phyloP scores from a whole-genome alignment of 495 filamentous ascomycete genomes.

The Elasticomyces elasticus region DNA sequence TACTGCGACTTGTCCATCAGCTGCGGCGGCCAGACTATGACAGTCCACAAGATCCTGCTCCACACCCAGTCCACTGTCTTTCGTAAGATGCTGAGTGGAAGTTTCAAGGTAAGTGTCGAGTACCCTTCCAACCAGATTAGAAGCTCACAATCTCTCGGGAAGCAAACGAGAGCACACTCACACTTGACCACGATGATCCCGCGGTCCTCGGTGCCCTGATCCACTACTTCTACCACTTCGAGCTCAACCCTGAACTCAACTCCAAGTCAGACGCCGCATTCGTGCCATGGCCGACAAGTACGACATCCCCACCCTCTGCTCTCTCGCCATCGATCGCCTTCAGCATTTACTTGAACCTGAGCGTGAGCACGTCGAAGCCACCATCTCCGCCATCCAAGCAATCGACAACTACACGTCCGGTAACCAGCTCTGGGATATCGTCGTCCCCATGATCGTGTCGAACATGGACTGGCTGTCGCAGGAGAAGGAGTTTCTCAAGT shows the following conservation, averaged over 20 bases:
- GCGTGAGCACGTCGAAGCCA: not conserved
- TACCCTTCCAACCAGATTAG: too few relatives aligned
- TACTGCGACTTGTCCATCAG: conserved; percentile 5
- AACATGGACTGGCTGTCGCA: not conserved
- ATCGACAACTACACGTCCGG: not conserved
- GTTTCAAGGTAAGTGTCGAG: not conserved
- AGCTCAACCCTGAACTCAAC: not conserved
- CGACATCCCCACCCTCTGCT: not conserved
- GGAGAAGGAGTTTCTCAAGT: not conserved
- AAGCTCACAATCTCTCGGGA: not conserved
- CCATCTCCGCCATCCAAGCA: not conserved
- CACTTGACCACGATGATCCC: conserved; percentile 13
- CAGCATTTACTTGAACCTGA: not conserved
- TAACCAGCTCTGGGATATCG: not conserved
- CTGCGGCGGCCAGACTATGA: not conserved
- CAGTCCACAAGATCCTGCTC: conserved; percentile 12
- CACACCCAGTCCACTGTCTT: conserved; percentile 8
- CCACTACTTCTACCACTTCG: conserved; percentile 9
- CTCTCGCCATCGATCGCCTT: not conserved
- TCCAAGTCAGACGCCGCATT: not conserved
- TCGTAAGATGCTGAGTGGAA: not conserved
- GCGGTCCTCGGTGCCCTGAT: conserved; percentile 7
- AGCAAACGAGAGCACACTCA: not conserved
- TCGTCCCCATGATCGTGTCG: not conserved
- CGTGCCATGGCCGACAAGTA: conserved; percentile 15